Conservation (phyloP, 2,329 filamentous ascomycete species). For the Anthostomella pinea region DNA sequence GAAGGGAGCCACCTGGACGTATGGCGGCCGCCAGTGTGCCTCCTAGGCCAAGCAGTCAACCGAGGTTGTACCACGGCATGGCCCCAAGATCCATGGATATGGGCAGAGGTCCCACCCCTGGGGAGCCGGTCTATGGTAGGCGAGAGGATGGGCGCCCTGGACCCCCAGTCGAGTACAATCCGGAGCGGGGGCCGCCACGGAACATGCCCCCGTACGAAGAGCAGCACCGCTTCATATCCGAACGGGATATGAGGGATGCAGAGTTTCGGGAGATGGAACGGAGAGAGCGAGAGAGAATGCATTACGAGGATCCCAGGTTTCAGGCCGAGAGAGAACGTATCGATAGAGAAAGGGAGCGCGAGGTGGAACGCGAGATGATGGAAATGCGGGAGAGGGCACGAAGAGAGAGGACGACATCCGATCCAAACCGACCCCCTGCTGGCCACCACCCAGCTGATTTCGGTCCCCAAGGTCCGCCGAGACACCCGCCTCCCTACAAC, state of each 20-base stretch:
- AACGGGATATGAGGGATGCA: constrained; percentile 41
- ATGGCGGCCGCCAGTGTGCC: constrained; percentile 37
- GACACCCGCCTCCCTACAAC: constrained; percentile 41
- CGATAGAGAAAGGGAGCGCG: constrained; percentile 44
- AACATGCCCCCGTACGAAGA: constrained; percentile 54
- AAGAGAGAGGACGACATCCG: constrained; percentile 48
- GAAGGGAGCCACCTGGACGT: constrained; percentile 36
- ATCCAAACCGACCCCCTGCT: constrained; percentile 44
- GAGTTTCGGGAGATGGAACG: constrained; percentile 47
- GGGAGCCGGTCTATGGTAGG: constrained; percentile 44
- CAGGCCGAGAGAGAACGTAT: constrained; percentile 35
- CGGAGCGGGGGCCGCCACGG: constrained; percentile 44
- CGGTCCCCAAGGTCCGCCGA: constrained; percentile 36
- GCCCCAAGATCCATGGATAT: constrained; percentile 47
- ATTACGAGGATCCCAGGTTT: constrained; percentile 35
- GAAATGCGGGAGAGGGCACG: constrained; percentile 32
- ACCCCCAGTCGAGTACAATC: constrained; percentile 51
- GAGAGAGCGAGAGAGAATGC: constrained; percentile 34
- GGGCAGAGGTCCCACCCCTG: constrained; percentile 36
- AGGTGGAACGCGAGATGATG: constrained; percentile 26
- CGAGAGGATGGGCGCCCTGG: constrained; percentile 46
- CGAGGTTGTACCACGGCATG: constrained; percentile 46
- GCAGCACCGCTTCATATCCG: constrained; percentile 47
- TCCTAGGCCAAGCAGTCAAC: constrained; percentile 50
- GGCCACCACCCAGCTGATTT: constrained; percentile 46